Conservation (phyloP, 306 rosid genomes). For the Corylus avellana region DNA sequence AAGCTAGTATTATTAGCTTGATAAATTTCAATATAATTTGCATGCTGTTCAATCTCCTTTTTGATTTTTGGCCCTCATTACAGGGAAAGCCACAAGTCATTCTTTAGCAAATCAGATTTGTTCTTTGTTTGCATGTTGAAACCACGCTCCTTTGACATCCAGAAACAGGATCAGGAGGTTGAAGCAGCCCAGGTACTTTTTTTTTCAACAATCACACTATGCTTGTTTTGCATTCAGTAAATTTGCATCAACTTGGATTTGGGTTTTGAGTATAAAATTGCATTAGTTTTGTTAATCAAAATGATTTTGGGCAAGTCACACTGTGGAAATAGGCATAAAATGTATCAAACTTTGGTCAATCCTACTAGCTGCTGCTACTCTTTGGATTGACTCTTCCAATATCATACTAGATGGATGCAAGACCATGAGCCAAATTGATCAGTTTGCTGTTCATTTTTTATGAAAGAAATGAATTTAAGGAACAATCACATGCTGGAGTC, state of each 20-base stretch:
- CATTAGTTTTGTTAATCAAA: neutral
- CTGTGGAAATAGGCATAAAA: neutral
- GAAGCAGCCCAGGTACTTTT: conserved; percentile 68
- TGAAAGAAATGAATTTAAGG: too few species aligned
- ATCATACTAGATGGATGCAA: too few species aligned
- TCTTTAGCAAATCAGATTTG: conserved; percentile 70
- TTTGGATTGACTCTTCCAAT: neutral
- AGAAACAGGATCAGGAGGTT: conserved; percentile 61
- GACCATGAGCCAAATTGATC: too few species aligned
- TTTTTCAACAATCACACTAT: too few species aligned
- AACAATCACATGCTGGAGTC: too few species aligned
- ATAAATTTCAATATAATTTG: neutral
- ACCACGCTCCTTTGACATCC: conserved; percentile 32
- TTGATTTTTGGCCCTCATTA: neutral
- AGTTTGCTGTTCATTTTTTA: too few species aligned
- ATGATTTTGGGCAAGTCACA: neutral
- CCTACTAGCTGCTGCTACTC: conserved; percentile 5
- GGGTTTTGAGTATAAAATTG: too few species aligned
- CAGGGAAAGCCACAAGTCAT: conserved; percentile 75
- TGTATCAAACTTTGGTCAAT: neutral
- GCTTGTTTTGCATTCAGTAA: neutral
- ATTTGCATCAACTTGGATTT: neutral
- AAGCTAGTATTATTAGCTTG: neutral
- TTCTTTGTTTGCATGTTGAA: conserved; percentile 69
- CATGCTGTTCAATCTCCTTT: neutral